phyloP scores from a whole-genome alignment of 2,329 filamentous ascomycete genomes.

The Lomentospora prolificans region DNA sequence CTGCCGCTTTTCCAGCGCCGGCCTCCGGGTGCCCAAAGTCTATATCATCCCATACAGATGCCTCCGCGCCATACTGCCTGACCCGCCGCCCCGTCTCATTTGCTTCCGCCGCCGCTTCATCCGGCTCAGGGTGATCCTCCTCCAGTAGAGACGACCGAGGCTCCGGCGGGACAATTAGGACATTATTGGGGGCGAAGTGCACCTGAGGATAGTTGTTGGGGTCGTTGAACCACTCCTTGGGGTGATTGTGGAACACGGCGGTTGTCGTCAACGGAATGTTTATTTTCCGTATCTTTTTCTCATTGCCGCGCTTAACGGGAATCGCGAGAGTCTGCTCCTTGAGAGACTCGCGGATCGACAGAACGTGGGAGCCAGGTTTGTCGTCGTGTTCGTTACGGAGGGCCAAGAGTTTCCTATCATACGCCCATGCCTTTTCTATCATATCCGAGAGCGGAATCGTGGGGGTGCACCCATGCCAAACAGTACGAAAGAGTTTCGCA shows the following conservation, averaged over 20 bases:
- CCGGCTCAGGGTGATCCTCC: not conserved
- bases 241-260: slow-evolving; percentile 2
- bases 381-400: not conserved
- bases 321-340: slow-evolving; percentile 3
- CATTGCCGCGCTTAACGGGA: slow-evolving; percentile 3
- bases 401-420: slow-evolving; percentile 6
- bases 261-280: not conserved
- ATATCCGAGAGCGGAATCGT: slow-evolving; percentile 2
- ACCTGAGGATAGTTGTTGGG: not conserved
- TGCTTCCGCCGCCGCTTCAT: too few relatives aligned
- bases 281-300: not conserved
- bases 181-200: not conserved
- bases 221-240: slow-evolving; percentile 4
- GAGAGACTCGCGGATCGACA: not conserved
- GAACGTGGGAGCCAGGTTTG: slow-evolving; percentile 3
- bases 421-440: slow-evolving; percentile 1
- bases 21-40: too few relatives aligned
- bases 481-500: slow-evolving; percentile 2
- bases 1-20: too few relatives aligned
- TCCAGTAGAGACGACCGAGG: not conserved
- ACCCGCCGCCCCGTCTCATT: too few relatives aligned
- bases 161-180: not conserved
- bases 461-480: slow-evolving; percentile 3
- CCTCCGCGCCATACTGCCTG: too few relatives aligned
- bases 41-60: too few relatives aligned